Evolutionary conservation across 2,329 filamentous ascomycete genomes (phyloP).

Genomic region (Sporothrix variecibatus): DNA sequence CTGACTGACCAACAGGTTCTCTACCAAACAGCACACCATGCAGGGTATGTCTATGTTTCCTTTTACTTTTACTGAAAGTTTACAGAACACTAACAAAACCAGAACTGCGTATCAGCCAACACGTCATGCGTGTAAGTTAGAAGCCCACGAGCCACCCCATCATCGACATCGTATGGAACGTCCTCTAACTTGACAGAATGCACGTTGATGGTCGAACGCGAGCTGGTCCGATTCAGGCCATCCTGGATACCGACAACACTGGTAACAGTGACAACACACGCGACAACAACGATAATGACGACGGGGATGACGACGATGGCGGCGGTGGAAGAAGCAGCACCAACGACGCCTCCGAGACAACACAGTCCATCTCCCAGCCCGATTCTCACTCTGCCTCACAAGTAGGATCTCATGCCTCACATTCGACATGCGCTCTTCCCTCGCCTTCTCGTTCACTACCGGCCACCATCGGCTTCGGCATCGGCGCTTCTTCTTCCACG

Average conservation of each 20-base stretch:
- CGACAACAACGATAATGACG: neutral
- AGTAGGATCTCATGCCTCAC: neutral
- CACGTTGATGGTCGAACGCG: conserved; percentile 26
- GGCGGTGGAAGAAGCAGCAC: neutral
- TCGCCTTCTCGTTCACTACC: neutral
- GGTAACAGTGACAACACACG: neutral
- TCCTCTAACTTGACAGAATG: conserved; percentile 1
- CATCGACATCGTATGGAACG: neutral
- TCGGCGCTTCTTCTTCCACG: conserved; percentile 12
- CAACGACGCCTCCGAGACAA: neutral
- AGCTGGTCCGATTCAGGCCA: neutral
- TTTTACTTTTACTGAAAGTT: too few relatives aligned
- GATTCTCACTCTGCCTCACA: neutral
- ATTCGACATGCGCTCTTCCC: neutral
- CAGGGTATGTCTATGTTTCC: neutral
- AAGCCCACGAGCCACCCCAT: too few relatives aligned
- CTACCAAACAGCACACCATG: conserved; percentile 20
- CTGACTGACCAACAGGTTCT: neutral
- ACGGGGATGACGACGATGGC: neutral
- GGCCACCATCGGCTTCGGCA: neutral
- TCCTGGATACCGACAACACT: neutral
- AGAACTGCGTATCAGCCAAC: conserved; percentile 19
- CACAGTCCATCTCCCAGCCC: neutral
- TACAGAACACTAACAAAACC: neutral
- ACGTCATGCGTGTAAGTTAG: conserved; percentile 16